phyloP scores from a whole-genome alignment of 257 asterid genomes.

The Handroanthus guayacan region DNA sequence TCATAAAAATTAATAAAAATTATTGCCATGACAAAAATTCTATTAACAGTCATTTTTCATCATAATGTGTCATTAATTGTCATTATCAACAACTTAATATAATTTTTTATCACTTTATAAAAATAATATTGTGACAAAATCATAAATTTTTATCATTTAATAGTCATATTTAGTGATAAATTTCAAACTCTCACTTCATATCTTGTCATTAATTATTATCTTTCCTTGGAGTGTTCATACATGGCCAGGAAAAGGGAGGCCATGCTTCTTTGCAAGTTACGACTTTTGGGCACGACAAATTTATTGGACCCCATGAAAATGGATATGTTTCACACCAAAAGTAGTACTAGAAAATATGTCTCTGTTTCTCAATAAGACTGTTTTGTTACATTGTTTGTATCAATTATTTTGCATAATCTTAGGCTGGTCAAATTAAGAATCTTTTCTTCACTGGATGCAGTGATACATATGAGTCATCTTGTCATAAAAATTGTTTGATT shows the following conservation, averaged over 20 bases:
- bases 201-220: too few relatives aligned
- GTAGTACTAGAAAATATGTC: neutral
- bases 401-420: neutral
- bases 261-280: conserved; percentile 17
- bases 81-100: too few relatives aligned
- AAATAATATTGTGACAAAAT: too few relatives aligned
- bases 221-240: neutral
- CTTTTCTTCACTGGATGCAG: neutral
- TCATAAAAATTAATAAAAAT: too few relatives aligned
- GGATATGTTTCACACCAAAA: neutral
- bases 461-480: neutral
- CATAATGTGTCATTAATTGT: too few relatives aligned
- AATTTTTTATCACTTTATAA: too few relatives aligned
- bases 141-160: too few relatives aligned
- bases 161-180: too few relatives aligned
- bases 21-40: too few relatives aligned
- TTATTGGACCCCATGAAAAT: conserved; percentile 25
- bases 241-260: conserved; percentile 9
- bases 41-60: too few relatives aligned
- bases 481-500: neutral
- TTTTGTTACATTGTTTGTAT: neutral
- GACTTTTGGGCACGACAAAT: neutral
- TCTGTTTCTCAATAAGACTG: neutral
- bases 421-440: conserved; percentile 8
- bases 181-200: too few relatives aligned